Base-by-base conservation (phyloP, 2,329 filamentous ascomycete genomes). In the Trichoderma aggressivum region DNA sequence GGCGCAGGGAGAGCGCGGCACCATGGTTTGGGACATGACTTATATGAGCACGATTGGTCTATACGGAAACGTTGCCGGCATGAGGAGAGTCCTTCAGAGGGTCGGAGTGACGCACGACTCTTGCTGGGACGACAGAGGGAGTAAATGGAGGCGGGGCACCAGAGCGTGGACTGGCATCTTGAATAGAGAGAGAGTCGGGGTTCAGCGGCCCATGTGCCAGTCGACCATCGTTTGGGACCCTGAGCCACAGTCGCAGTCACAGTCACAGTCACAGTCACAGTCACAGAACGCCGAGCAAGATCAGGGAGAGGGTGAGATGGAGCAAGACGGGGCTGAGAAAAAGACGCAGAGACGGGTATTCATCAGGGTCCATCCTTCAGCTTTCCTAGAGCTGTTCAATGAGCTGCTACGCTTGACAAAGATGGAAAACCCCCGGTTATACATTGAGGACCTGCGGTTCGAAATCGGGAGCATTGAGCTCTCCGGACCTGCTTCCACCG, bases 21-120 rank as follows among this genome's bases (percentile, higher is more conserved):
- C 91, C 26, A 85, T 98, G 56, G 90, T 90, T 1, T 98, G 95
- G 94, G 96, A 99, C 81, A 93, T 90, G 84, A 98, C 94, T 79
- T 99, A 98, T 79, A 92, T 96, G 84, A 92, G 93, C 75, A 97
- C 94, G 1, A 91, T 98, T 74, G 87, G 91, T 16, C 79, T 98
- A 4, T 90, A 91, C 75, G 96, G 94, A 0, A 82, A 84, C 16
- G 83, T 88, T 53, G 80, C 83, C 34, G 90, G 90, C 67, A 82
- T 97, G 53, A 84, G 90, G 70, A 86, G 87, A 47, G 84, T 95
- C 11, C 79, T 98, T 39, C 89, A 84, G 76, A 86, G 85, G 6
- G 75, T 97, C 2, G 90, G 92, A 1, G 80, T 94, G 58, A 83
- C 83, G 1, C 85, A 89, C 24, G 85, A 88, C 16, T 84, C 86